Base-by-base conservation (phyloP, 805 yeast species). In the Ogataea salicorniae region DNA sequence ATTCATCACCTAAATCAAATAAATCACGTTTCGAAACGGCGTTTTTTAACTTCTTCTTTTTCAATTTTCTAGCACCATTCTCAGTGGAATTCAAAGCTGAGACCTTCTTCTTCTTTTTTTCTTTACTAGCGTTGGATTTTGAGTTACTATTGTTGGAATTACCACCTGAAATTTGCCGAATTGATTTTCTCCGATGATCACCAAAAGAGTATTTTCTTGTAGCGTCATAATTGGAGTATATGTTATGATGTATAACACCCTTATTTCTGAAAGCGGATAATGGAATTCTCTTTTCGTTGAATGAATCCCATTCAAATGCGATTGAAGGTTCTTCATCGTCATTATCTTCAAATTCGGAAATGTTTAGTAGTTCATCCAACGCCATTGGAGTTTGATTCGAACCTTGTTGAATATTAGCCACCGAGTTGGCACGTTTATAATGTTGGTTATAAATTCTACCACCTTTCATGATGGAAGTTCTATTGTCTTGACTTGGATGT, bases 241-340 rank as follows among this genome's bases (percentile, higher is more conserved):
- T 47, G 35, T 54, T 55, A 38, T 59, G 55, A 15, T 26, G 31
- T 26, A 65, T 51, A 16, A 79, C 66, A 13, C 86, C 85, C 59
- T 89, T 84, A 67, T 89, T 91, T 60, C 98, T 73, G 64, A 92
- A 92, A 1, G 97, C 97, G 2, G 95, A 87, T 37, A 91, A 68
- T 4, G 97, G 97, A 8, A 89, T 82, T 46, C 74, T 74, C 61
- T 76, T 78, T 60, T 60, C 62, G 18, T 51, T 55, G 46, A 59
- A 61, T 33, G 56, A 50, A 41, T 58, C 58, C 61, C 61, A 57
- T 37, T 60, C 58, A 23, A 54, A 49, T 0, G 55, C 43, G 13
- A 48, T 41, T 3, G 59, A 45, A 23, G 69, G 76, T 45, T 80
- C 84, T 49, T 77, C 77, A 29, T 80, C 84, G 46, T 77, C 85